phyloP scores from a whole-genome alignment of 139 green algal species.

The Tetraselmis striata region DNA sequence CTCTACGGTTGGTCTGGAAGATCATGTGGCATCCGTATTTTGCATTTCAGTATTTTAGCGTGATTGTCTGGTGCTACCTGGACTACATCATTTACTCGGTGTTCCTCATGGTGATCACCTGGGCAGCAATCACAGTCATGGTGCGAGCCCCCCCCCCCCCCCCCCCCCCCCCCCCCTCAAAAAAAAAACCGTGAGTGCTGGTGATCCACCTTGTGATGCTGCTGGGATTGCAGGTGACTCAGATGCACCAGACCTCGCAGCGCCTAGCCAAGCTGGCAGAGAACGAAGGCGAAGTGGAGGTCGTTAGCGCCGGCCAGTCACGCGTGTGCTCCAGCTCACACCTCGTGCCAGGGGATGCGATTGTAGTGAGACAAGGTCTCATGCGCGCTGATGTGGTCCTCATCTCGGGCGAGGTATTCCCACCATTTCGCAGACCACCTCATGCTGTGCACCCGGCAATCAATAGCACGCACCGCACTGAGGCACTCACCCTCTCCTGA shows the following conservation, averaged over 20 bases:
- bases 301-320: not conserved
- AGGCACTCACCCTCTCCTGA: too few species aligned
- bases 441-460: too few species aligned
- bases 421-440: too few species aligned
- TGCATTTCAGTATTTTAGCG: slow-evolving; percentile 20
- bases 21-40: slow-evolving; percentile 13
- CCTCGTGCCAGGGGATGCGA: not conserved
- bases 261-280: not conserved
- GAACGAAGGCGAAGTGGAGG: not conserved
- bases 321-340: not conserved
- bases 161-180: too few species aligned
- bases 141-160: too few species aligned
- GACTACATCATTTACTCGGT: slow-evolving; percentile 5
- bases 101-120: not conserved
- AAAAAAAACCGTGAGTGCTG: too few species aligned
- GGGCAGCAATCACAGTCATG: not conserved
- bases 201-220: not conserved
- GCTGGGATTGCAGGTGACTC: not conserved
- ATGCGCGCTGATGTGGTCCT: not conserved
- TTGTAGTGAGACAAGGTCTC: not conserved
- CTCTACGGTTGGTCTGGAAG: not conserved
- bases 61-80: slow-evolving; percentile 13
- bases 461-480: too few species aligned
- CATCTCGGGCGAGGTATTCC: not conserved
- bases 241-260: not conserved